Conservation (phyloP, 192 early-diverging fungal genomes). For the Coemansia sp. region DNA sequence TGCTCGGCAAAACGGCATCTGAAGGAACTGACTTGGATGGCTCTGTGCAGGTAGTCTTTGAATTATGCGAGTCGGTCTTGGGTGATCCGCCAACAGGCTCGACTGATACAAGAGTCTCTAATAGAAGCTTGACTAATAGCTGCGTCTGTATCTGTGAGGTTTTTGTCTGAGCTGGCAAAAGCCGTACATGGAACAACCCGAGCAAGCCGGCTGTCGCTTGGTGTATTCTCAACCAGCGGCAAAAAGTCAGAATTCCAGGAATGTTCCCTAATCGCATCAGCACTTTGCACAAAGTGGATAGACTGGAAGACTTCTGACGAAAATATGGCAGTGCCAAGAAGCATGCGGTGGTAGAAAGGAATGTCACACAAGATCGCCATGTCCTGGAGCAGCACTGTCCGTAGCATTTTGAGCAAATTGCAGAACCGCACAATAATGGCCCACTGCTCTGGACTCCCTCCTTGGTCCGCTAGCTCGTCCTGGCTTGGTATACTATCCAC, state of each 20-base stretch:
- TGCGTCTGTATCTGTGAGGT: not conserved
- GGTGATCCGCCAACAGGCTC: no score
- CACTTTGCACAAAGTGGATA: conserved; percentile 5
- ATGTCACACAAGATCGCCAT: conserved; percentile 30
- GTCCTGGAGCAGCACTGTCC: conserved; percentile 37
- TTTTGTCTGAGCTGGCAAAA: not conserved
- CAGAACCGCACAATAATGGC: conserved; percentile 25
- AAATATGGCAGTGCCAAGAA: conserved; percentile 17
- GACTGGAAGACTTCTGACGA: conserved; percentile 28
- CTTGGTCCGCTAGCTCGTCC: conserved; percentile 1
- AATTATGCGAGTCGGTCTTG: no score
- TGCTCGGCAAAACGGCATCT: not conserved
- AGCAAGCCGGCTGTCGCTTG: conserved; percentile 7
- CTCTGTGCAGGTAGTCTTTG: not conserved
- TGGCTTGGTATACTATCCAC: conserved; percentile 23
- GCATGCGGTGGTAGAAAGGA: conserved; percentile 44
- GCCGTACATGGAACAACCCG: conserved; percentile 7
- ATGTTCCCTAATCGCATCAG: conserved; percentile 10
- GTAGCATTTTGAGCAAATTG: conserved; percentile 37
- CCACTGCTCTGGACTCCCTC: conserved; percentile 3
- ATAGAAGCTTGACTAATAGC: not conserved
- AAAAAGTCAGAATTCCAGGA: conserved; percentile 25
- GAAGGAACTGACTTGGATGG: not conserved
- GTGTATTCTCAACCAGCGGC: conserved; percentile 9
- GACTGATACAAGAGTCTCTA: no score